Evolutionary conservation across 306 rosid species (phyloP), one percentile per base, ranked within the genome.

Genomic region (Vigna radiata): DNA sequence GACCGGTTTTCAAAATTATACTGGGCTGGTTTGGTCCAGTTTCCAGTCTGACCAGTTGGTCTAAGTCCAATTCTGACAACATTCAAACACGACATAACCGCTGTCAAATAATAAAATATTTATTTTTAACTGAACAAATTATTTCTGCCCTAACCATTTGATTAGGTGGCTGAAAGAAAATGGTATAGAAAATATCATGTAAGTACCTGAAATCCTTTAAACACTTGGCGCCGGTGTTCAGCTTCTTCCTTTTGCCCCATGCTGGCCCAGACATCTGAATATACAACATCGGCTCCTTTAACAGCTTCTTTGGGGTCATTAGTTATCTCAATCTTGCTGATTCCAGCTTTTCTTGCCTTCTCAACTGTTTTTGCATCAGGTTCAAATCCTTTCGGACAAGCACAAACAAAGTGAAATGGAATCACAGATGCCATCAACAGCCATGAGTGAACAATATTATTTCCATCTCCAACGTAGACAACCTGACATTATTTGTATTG

Each of bases 201-300:
- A 5, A 23, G 31, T 83, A 92, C 99, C 98, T 96, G 99, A 87
- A 96, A 96, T 62, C 87, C 97, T 78, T 87, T 80, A 82, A 96
- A 96, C 65, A 56, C 93, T 86, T 90, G 81, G 36, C 83, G 93
- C 2, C 99, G 90, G 82, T 82, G 3, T 8, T 79, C 96, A 88
- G 99, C 97, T 86, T 92, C 99, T 77, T 95, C 99, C 87, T 95
- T 95, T 83, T 95, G 99, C 66, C 99, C 98, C 99, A 96, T 96
- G 88, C 99, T 92, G 49, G 99, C 97, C 98, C 98, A 96, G 75
- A 92, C 83, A 72, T 79, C 79, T 13, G 99, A 88, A 82, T 96
- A 96, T 61, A 92, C 94, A 71, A 96, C 89, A 74, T 95, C 96
- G 61, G 98, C 98, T 36, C 93, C 97, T 84, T 73, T 89, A 74